These are phyloP conservation scores for Rhizophagus prolifer DNA, from an alignment of 192 early-diverging fungal genomes.

Conservation along the genomic window DNA sequence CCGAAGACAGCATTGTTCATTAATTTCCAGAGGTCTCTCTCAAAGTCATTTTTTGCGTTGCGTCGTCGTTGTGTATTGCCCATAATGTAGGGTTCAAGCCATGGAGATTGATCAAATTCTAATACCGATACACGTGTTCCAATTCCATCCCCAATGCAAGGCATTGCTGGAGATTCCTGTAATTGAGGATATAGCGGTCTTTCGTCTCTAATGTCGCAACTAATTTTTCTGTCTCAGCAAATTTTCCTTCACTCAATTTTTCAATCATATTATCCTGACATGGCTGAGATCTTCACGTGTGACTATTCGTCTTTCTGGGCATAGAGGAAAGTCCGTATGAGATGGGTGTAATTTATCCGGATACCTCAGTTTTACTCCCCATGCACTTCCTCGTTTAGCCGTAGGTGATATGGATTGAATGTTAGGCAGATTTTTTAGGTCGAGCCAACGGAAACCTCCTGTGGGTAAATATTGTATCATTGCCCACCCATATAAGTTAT, in stretches of 20 bases:
- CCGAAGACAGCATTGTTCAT: conserved; percentile 30
- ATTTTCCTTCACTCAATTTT: not conserved
- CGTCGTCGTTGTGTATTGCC: conserved; percentile 16
- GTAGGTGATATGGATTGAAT: conserved; percentile 11
- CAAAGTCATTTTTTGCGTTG: conserved; percentile 27
- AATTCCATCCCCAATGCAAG: not conserved
- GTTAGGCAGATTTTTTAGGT: conserved; percentile 4
- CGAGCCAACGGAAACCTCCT: conserved; percentile 5
- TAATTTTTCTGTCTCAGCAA: conserved; percentile 21
- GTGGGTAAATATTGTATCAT: conserved; percentile 21
- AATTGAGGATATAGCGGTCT: conserved; percentile 15
- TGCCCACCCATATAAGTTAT: conserved; percentile 21
- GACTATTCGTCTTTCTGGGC: conserved; percentile 17
- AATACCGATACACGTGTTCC: conserved; percentile 19
- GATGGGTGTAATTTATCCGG: too few relatives aligned
- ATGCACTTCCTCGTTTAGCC: conserved; percentile 13
- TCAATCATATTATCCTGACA: not conserved
- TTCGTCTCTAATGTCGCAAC: conserved; percentile 6
- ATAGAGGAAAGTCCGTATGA: not conserved
- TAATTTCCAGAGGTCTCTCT: conserved; percentile 26
- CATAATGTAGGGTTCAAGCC: not conserved
- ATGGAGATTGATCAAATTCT: conserved; percentile 16
- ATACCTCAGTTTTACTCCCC: not conserved
- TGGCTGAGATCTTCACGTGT: conserved; percentile 6
- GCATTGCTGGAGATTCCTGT: conserved; percentile 21